A percentile compares a stretch with the other conserved stretches of the same genome.
Evolutionary conservation across 495 filamentous ascomycete genomes (phyloP).

Genomic region (Penicillium pulvis): DNA sequence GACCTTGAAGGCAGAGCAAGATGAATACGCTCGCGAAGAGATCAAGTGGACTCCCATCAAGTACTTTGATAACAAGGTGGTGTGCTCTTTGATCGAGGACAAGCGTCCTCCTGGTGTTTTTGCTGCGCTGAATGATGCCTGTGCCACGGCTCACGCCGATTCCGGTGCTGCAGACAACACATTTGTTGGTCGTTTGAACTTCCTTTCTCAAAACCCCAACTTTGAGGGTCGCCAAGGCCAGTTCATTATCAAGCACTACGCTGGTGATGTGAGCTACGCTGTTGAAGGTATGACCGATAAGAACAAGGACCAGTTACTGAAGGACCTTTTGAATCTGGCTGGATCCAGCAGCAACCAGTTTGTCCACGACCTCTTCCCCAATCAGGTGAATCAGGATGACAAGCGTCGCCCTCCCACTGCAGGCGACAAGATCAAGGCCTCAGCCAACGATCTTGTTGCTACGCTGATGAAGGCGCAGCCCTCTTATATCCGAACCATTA

Average conservation of each 20-base stretch:
- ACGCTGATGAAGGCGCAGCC: conserved; percentile 97
- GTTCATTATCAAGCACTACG: conserved; percentile 99
- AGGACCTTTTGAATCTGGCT: conserved; percentile 89
- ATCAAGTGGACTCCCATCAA: conserved; percentile 99
- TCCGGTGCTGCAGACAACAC: conserved; percentile 92
- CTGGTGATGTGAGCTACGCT: conserved; percentile 94
- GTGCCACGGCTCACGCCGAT: conserved; percentile 94
- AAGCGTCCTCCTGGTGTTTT: conserved; percentile 91
- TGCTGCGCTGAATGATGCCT: conserved; percentile 95
- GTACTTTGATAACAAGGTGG: conserved; percentile 99
- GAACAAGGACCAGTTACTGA: conserved; percentile 97
- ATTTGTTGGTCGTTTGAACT: conserved; percentile 89
- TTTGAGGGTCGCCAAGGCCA: conserved; percentile 91
- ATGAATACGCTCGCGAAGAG: conserved; percentile 94
- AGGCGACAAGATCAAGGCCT: conserved; percentile 95
- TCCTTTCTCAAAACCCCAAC: conserved; percentile 83
- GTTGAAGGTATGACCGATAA: conserved; percentile 99
- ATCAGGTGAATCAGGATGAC: conserved; percentile 95
- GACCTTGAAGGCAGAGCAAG: conserved; percentile 94
- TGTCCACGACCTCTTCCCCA: conserved; percentile 83
- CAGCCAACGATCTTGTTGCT: conserved; percentile 91
- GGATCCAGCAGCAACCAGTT: conserved; percentile 82
- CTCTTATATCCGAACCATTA: conserved; percentile 98
- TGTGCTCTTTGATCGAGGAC: conserved; percentile 96
- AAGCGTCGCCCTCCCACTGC: conserved; percentile 91